Percentiles rank a stretch among this genome's conserved stretches.
Conservation (phyloP, 176 grass and related monocot species). For the Bromus sterilis region DNA sequence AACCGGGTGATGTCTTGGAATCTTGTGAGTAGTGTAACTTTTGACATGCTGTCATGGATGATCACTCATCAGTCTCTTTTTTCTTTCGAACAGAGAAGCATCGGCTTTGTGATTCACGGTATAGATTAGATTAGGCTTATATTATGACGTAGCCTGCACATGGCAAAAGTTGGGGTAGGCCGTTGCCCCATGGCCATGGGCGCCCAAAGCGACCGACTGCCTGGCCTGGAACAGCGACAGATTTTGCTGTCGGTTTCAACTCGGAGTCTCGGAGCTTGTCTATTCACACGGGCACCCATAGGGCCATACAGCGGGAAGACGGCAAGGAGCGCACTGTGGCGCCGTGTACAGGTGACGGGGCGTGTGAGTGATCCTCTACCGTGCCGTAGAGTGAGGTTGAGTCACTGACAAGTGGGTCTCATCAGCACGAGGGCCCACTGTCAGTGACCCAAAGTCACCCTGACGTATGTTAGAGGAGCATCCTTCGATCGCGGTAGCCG, state of each 20-base stretch:
- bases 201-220: background rate
- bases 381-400: no score
- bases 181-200: background rate
- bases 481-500: no score
- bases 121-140: background rate
- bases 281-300: background rate
- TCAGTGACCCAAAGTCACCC: no score
- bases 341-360: no score
- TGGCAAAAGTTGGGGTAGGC: background rate
- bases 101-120: background rate
- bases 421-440: no score
- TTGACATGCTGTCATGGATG: background rate
- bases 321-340: no score
- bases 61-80: background rate
- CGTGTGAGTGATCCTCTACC: no score
- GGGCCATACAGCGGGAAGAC: no score
- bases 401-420: no score
- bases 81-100: background rate
- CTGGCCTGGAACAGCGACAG: background rate
- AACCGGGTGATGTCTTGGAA: background rate
- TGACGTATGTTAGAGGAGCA: no score
- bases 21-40: background rate
- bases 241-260: background rate
- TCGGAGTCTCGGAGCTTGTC: background rate
- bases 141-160: background rate